Evolutionary conservation across 345 rosid species (phyloP).

Genomic region (Laguncularia racemosa): DNA sequence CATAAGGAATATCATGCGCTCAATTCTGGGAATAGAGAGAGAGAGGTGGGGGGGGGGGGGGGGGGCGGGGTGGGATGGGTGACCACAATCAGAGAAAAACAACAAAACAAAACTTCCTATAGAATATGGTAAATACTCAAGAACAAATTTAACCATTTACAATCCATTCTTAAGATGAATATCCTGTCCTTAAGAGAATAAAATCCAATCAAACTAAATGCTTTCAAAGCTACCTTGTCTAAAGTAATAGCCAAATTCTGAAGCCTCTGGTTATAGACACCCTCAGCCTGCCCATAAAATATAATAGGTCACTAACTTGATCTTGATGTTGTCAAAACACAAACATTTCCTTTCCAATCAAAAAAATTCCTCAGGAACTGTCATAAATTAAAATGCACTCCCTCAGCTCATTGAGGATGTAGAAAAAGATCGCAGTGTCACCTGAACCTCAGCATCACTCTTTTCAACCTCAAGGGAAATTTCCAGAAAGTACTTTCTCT

Average conservation of each 20-base stretch:
- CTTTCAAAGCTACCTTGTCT: slow-evolving; percentile 64
- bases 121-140: too few species aligned
- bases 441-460: slow-evolving; percentile 99
- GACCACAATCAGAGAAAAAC: slow-evolving; percentile 4
- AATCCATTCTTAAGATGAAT: too few species aligned
- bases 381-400: neutral
- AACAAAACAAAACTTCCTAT: neutral
- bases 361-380: neutral
- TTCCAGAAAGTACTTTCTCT: slow-evolving; percentile 72
- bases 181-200: slow-evolving; percentile 2
- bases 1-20: too few species aligned
- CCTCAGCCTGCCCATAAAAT: slow-evolving; percentile 69
- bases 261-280: slow-evolving; percentile 99
- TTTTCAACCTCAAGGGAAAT: slow-evolving; percentile 77
- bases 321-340: too few species aligned
- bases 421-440: slow-evolving; percentile 17
- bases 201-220: neutral
- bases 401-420: slow-evolving; percentile 2
- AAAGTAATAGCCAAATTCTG: slow-evolving; percentile 97
- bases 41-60: too few species aligned
- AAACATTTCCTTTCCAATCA: neutral
- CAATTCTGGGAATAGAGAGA: too few species aligned
- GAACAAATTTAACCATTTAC: too few species aligned
- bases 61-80: too few species aligned
- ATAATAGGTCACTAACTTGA: too few species aligned